Conservation (phyloP, 495 filamentous ascomycete species). For the Penicillium turbatum region DNA sequence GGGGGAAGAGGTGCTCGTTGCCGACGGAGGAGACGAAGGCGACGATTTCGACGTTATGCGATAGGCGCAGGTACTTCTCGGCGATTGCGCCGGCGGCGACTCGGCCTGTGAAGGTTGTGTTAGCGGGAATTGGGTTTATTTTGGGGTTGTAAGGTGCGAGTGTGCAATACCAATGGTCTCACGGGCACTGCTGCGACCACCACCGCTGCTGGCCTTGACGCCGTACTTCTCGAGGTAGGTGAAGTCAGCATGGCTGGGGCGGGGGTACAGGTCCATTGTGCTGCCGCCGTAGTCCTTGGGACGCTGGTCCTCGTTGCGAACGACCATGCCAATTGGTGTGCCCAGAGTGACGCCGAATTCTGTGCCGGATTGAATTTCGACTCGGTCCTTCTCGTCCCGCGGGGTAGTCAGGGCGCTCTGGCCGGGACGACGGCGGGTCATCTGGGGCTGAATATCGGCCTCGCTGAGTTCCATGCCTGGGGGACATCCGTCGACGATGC, state of each 20-base stretch:
- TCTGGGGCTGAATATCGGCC: constrained; percentile 88
- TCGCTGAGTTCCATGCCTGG: constrained; percentile 87
- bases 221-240: constrained; percentile 98
- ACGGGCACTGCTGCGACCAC: constrained; percentile 84
- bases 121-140: background rate
- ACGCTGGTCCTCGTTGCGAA: constrained; percentile 88
- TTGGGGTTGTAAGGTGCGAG: background rate
- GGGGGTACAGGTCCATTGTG: constrained; percentile 89
- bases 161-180: constrained; percentile 75
- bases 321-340: constrained; percentile 84
- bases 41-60: constrained; percentile 84
- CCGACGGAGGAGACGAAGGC: constrained; percentile 89
- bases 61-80: constrained; percentile 82
- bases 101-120: constrained; percentile 46
- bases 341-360: constrained; percentile 91
- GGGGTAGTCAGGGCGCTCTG: constrained; percentile 90
- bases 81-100: constrained; percentile 94
- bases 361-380: constrained; percentile 90
- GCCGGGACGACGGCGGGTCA: constrained; percentile 86
- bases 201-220: constrained; percentile 87
- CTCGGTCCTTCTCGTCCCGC: constrained; percentile 85
- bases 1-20: constrained; percentile 75
- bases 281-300: constrained; percentile 89
- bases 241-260: constrained; percentile 92
- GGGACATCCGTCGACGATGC: constrained; percentile 83